Base-by-base conservation (phyloP, 352 stramenopile species). In the Saprolegnia diclina region DNA sequence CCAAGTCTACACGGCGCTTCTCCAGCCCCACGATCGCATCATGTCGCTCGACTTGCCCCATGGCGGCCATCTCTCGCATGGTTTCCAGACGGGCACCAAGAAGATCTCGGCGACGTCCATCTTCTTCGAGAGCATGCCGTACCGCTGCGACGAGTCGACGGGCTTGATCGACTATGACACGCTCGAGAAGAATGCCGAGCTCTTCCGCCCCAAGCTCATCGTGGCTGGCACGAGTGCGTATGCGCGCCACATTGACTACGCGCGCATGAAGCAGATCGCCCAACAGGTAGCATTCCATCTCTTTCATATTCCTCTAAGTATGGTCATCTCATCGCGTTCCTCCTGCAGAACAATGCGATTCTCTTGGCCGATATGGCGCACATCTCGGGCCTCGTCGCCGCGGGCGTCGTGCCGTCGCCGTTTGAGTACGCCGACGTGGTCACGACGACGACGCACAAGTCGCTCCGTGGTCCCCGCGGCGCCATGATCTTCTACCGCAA, bases 401-500 rank as follows among this genome's bases (percentile, higher is more conserved):
- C 87, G 21, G 90, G 95, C 48, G 94, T 98, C 10, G 96, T 99
- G 65, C 97, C 97, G 0, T 97, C 91, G 29, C 98, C 97, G 26
- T 99, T 99, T 71, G 91, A 98, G 55, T 97, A 96, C 75, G 92
- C 93, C 1, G 97, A 99, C 77, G 96, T 99, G 55, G 98, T 99
- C 37, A 99, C 97, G 38, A 99, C 97, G 18, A 99, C 97, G 44
- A 99, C 97, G 46, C 98, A 99, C 89, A 99, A 99, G 84, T 98
- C 92, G 68, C 86, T 99, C 26, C 88, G 98, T 68, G 98, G 98
- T 40, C 98, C 98, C 11, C 91, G 98, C 71, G 97, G 96, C 52
- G 98, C 96, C 52, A 99, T 99, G 97, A 99, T 99, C 80, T 99
- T 99, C 77, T 99, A 98, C 83, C 86, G 97, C 65, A 99, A 99